Evolutionary conservation across 169 alveolate genomes (phyloP).

Genomic region (Theileria annulata): DNA sequence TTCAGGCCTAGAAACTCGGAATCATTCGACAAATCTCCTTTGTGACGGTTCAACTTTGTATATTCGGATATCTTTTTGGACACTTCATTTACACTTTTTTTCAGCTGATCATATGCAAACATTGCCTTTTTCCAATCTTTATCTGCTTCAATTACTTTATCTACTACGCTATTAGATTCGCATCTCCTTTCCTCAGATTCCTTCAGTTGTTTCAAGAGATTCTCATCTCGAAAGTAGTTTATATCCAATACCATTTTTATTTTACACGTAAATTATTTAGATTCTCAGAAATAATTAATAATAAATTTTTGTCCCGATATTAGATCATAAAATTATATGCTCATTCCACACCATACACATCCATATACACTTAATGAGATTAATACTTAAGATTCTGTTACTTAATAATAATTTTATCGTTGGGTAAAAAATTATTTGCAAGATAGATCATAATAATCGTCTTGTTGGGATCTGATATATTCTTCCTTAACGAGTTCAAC

Average conservation of each 20-base stretch:
- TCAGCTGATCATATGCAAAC: slow-evolving; percentile 76
- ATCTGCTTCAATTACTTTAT: slow-evolving; percentile 77
- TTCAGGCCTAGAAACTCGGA: slow-evolving; percentile 68
- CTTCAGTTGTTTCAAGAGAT: slow-evolving; percentile 66
- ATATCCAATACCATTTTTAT: slow-evolving; percentile 73
- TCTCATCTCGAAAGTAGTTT: slow-evolving; percentile 70
- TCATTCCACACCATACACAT: too few relatives aligned
- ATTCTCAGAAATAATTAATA: too few relatives aligned
- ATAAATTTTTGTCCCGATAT: too few relatives aligned
- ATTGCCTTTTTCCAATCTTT: slow-evolving; percentile 81
- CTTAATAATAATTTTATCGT: too few relatives aligned
- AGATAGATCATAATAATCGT: slow-evolving; percentile 86
- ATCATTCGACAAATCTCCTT: slow-evolving; percentile 22
- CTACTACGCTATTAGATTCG: slow-evolving; percentile 69
- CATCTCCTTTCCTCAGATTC: slow-evolving; percentile 74
- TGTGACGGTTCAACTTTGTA: slow-evolving; percentile 61
- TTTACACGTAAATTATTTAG: not conserved
- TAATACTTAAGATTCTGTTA: too few relatives aligned
- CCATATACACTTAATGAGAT: too few relatives aligned
- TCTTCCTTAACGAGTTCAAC: slow-evolving; percentile 92
- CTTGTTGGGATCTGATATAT: slow-evolving; percentile 95
- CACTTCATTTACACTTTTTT: slow-evolving; percentile 67
- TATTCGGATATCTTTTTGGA: slow-evolving; percentile 57
- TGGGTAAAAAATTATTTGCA: slow-evolving; percentile 24
- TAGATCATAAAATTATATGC: too few relatives aligned